Conservation (phyloP, 75 land plant genomes). For the Cupressus sempervirens region DNA sequence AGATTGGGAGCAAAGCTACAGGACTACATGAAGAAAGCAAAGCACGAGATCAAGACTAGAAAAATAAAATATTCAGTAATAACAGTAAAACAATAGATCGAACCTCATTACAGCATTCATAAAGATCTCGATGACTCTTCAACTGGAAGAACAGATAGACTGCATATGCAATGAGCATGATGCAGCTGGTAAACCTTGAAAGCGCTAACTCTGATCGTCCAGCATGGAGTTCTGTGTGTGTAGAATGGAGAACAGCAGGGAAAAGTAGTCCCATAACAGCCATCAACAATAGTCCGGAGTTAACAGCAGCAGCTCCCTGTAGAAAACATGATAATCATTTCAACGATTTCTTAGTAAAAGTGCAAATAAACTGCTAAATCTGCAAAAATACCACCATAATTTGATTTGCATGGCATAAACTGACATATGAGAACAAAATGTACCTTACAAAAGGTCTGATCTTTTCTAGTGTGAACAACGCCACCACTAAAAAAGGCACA, state of each 20-base stretch:
- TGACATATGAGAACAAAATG: neutral
- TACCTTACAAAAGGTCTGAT: conserved; percentile 66
- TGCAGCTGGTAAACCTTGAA: conserved; percentile 88
- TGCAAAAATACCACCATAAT: neutral
- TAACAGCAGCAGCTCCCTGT: conserved; percentile 79
- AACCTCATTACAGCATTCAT: conserved; percentile 52
- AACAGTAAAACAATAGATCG: conserved; percentile 8
- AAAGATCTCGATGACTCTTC: conserved; percentile 57
- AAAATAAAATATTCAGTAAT: neutral
- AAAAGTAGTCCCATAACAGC: conserved; percentile 93
- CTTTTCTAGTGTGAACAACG: conserved; percentile 35
- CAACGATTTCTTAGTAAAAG: neutral
- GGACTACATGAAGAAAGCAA: neutral
- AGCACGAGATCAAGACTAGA: neutral
- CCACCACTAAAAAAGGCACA: conserved; percentile 76
- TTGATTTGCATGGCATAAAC: neutral
- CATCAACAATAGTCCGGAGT: conserved; percentile 88
- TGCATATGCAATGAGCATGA: conserved; percentile 92
- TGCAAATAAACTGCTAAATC: neutral
- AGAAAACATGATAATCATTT: neutral
- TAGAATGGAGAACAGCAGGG: conserved; percentile 90
- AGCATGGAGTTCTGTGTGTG: conserved; percentile 73
- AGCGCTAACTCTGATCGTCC: conserved; percentile 79
- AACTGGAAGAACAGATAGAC: conserved; percentile 80
- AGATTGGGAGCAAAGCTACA: neutral